Evolutionary conservation across 2,329 filamentous ascomycete species (phyloP), one percentile per base, ranked within the genome.

Genomic region (Hypoxylon sp.): DNA sequence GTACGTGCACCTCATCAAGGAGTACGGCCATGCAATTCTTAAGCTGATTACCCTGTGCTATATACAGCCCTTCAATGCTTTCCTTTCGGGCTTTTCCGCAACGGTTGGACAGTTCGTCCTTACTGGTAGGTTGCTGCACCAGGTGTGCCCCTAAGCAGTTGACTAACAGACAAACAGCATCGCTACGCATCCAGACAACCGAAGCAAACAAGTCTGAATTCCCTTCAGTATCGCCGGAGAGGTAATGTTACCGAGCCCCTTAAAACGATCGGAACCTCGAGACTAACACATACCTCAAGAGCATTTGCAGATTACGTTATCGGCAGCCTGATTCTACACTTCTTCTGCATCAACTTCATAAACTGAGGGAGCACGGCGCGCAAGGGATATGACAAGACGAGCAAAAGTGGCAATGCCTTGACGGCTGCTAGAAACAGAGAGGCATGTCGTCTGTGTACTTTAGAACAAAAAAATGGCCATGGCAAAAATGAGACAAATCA

Each of bases 331-430:
- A 92, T 98, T 77, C 82, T 98, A 78, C 95, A 99, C 83, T 97
- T 98, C 82, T 99, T 99, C 85, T 97, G 94, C 81, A 89, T 98
- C 78, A 99, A 99, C 86, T 99, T 99, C 80, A 98, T 99, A 84
- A 99, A 99, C 86, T 99, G 85, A 83, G 65, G 61, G 59, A 62
- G 44, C 43, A 43, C 22, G 56, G 48, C 30, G 46, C 26, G 15
- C 6, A 37, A 17, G 15, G 17, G 34, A 41, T 24, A 53, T 55
- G 39, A 17, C 17, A 20, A 10, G 41, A 43, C 22, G 34, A 47
- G 28, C 20, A 30, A 39, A 22, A 43, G 50, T 20, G 20, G 15
- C 6, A 20, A 10, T 19, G 17, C 10, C 34, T 22, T 41, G 43
- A 56, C 50, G 39, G 47, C 22, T 52, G 32, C 32, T 26, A 39